Evolutionary conservation across 2,329 filamentous ascomycete genomes (phyloP), one percentile per base, ranked within the genome.

Genomic region (Corinectria fuckeliana): DNA sequence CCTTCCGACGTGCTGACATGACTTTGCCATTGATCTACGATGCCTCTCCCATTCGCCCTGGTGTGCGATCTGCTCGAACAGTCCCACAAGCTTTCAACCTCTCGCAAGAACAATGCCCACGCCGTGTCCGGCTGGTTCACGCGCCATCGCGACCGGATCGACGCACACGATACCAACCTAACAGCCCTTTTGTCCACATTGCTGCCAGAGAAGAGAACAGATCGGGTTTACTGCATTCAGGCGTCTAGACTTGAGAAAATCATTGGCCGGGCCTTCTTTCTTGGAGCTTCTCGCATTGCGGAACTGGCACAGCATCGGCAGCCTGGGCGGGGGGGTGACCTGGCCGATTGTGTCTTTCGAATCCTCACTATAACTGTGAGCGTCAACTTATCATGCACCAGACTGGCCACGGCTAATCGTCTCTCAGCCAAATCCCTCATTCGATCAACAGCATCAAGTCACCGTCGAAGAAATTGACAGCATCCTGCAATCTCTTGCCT

Each of bases 151-250:
- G 74, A 75, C 14, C 75, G 76, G 1, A 81, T 96, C 14, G 77
- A 88, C 69, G 78, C 81, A 0, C 76, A 84, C 7, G 79, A 83
- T 25, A 85, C 85, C 1, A 79, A 88, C 68, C 79, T 82, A 1
- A 78, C 85, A 1, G 89, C 91, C 2, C 77, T 97, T 1, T 78
- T 96, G 0, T 93, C 91, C 1, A 88, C 89, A 3, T 76, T 97
- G 1, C 83, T 96, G 0, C 92, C 93, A 0, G 88, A 93, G 62
- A 88, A 84, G 64, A 83, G 92, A 52, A 88, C 87, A 3, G 92
- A 96, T 71, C 85, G 92, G 25, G 90, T 94, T 2, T 96, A 93
- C 72, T 84, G 82, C 34, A 80, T 96, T 1, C 86, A 91, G 69
- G 78, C 85, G 5, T 71, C 77, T 8, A 81, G 78, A 0, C 79